Evolutionary conservation across 768 basidiomycete genomes (phyloP), one percentile per base, ranked within the genome.

Genomic region (Cubamyces sp.): DNA sequence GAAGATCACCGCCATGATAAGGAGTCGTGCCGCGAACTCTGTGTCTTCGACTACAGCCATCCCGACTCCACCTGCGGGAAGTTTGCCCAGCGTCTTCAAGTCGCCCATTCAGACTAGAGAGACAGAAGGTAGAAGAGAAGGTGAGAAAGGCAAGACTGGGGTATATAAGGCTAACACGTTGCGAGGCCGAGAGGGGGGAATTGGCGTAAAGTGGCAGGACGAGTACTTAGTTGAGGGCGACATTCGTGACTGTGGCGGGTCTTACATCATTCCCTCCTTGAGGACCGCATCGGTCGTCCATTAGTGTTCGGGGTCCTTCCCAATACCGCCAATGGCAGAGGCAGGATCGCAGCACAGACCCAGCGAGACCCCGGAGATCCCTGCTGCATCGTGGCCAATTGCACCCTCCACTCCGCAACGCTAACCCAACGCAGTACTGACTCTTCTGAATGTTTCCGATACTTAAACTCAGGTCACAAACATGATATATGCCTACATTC

Each of bases 1-100:
- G 51, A 89, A 80, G 54, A 91, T 86, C 28, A 77, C 71, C 5
- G 82, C 66, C 75, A 86, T 84, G 15, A 82, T 79, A 25, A 65
- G 48, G 21, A 70, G 19, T 19, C 65, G 60, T 18, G 60, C 49
- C 15, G 49, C 53, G 14, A 47, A 14, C 11, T 51, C 64, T 16
- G 46, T 48, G 23, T 65, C 60, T 23, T 57, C 49, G 8, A 39
- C 34, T 15, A 18, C 46, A 12, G 15, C 21, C 8, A 18, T 49
- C 25, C 55, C 26, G 12, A 25, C 16, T 1, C 19, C 19, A 6
- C n/a, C 8, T 28, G 12, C 41, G n/a, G 62, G 57, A 1, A 58
- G 45, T 46, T 58, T 63, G 15, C 57, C 62, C 48, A 37, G 16
- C 25, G 21, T 28, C 42, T 51, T 57, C 34, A 34, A 34, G 28